Percentiles rank a stretch among this genome's conserved stretches.
phyloP scores from a whole-genome alignment of 331 rosid genomes.

The Arachis monticola region DNA sequence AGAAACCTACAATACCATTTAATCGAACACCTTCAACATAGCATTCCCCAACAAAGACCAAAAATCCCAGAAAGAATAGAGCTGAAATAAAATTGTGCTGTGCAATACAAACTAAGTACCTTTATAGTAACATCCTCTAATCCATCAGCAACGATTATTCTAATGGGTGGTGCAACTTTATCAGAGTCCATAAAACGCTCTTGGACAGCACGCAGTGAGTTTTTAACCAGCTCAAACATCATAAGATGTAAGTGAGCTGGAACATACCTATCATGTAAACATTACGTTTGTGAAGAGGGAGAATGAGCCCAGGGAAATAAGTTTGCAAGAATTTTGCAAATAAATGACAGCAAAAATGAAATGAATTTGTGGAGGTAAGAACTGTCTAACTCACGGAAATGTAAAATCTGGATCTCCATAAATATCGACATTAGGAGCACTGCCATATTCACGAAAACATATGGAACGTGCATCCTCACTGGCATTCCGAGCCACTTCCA shows the following conservation, averaged over 20 bases:
- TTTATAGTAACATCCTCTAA: constrained; percentile 93
- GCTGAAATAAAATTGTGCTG: not conserved
- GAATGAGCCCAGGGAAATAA: not conserved
- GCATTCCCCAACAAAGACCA: not conserved
- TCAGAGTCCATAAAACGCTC: constrained; percentile 79
- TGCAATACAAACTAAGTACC: constrained; percentile 45
- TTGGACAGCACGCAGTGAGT: constrained; percentile 93
- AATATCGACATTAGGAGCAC: constrained; percentile 67
- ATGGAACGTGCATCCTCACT: constrained; percentile 80
- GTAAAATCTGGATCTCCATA: constrained; percentile 84
- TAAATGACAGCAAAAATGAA: constrained; percentile 1
- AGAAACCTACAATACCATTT: constrained; percentile 64
- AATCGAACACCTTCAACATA: constrained; percentile 31
- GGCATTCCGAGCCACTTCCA: constrained; percentile 71
- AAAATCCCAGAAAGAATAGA: not conserved
- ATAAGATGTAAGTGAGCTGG: constrained; percentile 90
- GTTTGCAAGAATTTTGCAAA: not conserved
- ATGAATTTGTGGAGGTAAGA: constrained; percentile 14
- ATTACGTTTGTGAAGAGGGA: constrained; percentile 4
- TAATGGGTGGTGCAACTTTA: constrained; percentile 68
- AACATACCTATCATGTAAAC: constrained; percentile 63
- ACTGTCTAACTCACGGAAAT: constrained; percentile 74
- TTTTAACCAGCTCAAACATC: constrained; percentile 94
- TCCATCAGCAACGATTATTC: constrained; percentile 90
- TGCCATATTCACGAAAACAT: constrained; percentile 80